Base-by-base conservation (phyloP, 257 asterid species). In the Sherardia arvensis region DNA sequence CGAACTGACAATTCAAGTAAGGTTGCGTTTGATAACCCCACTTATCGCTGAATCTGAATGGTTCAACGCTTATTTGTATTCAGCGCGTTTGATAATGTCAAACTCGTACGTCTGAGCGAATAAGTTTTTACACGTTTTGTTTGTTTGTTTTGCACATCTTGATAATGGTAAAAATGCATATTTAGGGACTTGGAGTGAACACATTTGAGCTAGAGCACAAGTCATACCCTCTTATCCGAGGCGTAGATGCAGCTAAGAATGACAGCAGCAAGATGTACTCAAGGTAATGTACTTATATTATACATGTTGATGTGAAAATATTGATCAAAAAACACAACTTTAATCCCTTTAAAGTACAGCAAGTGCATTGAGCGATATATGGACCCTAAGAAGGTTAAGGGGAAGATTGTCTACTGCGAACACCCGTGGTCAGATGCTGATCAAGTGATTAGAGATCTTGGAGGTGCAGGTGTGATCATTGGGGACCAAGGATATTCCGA, bases 341-440 rank as follows among this genome's bases (percentile, higher is more conserved):
- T 23, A 29, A 20, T 25, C 8, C 8, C 43, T 49, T 20, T 23
- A 27, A 43, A 25, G 2, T 65, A 40, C 74, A 85, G 85, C 69
- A 76, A 64, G 64, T 91, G 98, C 26, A 27, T 64, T 18, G 85
- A 91, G 70, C 96, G 8, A n/a, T n/a, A n/a, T n/a, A 81, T 91
- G 96, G 95, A 88, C 73, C 88, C 96, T 27, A 62, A 66, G 36
- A 88, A 91, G 78, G 98, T 88, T 49, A 77, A 88, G 70, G 95
- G 96, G 45, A 88, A 86, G 75, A 78, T 91, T 32, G 73, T 91
- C 25, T 84, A 81, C 75, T 91, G 98, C 77, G 74, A 77, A 63
- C 77, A 83, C 1, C 79, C 79, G 28, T 29, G 70, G 10, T 73
- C 84, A 91, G 92, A 90, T 47, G 80, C 81, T 33, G 98, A 88